Percentiles rank a stretch among this genome's conserved stretches.
Conservation (phyloP, 2,329 filamentous ascomycete genomes). For the Tolypocladium ovalisporum region DNA sequence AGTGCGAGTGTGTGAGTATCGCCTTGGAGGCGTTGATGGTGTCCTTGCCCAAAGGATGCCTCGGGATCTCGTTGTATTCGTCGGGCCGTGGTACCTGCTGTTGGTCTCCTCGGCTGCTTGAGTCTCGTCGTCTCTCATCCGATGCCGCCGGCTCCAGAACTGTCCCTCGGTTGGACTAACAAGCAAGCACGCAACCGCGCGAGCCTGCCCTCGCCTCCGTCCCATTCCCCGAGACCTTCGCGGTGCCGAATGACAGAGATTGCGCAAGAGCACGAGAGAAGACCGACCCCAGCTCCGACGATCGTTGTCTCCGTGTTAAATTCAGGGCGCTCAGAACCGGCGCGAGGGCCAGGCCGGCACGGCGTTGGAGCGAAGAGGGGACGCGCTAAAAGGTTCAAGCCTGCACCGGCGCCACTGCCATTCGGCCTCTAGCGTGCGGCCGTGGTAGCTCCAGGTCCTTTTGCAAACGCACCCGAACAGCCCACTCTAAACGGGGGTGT, state of each 20-base stretch:
- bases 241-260: not conserved
- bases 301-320: constrained; percentile 1
- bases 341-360: not conserved
- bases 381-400: not conserved
- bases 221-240: not conserved
- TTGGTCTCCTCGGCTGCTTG: not conserved
- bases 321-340: constrained; percentile 1
- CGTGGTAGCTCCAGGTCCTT: constrained; percentile 9
- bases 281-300: not conserved
- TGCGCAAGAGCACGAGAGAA: not conserved
- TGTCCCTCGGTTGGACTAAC: not conserved
- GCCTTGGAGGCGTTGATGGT: not conserved
- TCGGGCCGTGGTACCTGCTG: not conserved
- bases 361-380: not conserved
- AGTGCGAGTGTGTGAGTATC: not conserved
- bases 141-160: not conserved
- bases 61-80: not conserved
- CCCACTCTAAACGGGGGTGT: constrained; percentile 4
- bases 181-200: not conserved
- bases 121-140: not conserved
- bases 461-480: constrained; percentile 12
- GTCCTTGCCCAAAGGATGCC: not conserved
- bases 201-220: not conserved
- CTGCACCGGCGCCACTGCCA: constrained; percentile 8
- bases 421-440: constrained; percentile 10